phyloP scores from a whole-genome alignment of 345 rosid species.

The Odontarrhena argentea region DNA sequence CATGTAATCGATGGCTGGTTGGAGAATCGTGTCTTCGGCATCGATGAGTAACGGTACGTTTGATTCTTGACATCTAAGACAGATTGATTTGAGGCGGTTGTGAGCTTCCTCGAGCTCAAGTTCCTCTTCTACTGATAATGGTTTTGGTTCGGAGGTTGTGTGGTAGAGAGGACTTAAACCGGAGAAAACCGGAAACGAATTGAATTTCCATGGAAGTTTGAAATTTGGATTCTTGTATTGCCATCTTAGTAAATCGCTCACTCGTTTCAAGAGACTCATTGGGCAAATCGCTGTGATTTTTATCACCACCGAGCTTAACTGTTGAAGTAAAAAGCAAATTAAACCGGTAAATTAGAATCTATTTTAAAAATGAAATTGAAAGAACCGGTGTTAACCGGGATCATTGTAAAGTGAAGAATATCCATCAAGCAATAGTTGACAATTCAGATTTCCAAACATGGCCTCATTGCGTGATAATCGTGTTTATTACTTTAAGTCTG shows the following conservation, averaged over 20 bases:
- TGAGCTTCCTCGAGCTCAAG: conserved; percentile 55
- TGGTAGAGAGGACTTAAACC: conserved; percentile 73
- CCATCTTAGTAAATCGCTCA: conserved; percentile 85
- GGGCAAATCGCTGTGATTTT: conserved; percentile 86
- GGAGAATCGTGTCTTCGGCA: conserved; percentile 80
- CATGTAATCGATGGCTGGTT: conserved; percentile 87
- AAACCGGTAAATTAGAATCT: neutral
- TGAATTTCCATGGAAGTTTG: conserved; percentile 74
- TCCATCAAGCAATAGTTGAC: conserved; percentile 27
- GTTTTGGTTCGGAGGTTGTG: conserved; percentile 64
- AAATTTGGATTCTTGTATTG: conserved; percentile 59
- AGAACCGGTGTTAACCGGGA: conserved; percentile 30
- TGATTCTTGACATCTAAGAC: conserved; percentile 57
- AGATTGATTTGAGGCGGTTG: conserved; percentile 54
- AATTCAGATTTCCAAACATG: conserved; percentile 3
- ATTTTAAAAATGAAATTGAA: too few species aligned
- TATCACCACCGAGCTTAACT: conserved; percentile 75
- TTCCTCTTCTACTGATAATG: conserved; percentile 63
- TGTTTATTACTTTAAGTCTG: conserved; percentile 22
- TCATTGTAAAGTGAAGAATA: conserved; percentile 8
- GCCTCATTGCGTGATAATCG: conserved; percentile 30
- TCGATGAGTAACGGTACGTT: conserved; percentile 61
- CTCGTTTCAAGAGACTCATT: conserved; percentile 57
- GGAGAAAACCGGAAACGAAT: conserved; percentile 65
- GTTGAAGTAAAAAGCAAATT: conserved; percentile 5